Percentiles rank a stretch among this genome's conserved stretches.
Evolutionary conservation across 2,329 filamentous ascomycete species (phyloP).

Genomic region (Paecilomyces variotii): DNA sequence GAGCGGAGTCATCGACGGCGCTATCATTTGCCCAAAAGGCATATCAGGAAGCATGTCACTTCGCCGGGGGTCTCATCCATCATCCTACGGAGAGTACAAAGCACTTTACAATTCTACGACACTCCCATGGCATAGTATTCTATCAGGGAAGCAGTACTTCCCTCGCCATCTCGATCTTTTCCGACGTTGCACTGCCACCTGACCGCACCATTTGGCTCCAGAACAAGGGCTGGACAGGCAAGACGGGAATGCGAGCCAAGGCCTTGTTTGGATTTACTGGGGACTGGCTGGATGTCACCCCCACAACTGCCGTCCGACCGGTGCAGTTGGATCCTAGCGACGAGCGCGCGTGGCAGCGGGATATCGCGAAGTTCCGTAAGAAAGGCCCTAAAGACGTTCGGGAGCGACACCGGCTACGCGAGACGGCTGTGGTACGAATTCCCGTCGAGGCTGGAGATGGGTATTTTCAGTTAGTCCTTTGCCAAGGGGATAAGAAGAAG

Average conservation of each 20-base stretch:
- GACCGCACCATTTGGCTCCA: conserved; percentile 60
- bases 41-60: conserved; percentile 51
- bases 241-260: conserved; percentile 60
- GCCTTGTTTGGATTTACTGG: conserved; percentile 52
- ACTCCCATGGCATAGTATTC: conserved; percentile 56
- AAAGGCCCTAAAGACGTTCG: conserved; percentile 41
- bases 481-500: conserved; percentile 47
- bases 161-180: conserved; percentile 57
- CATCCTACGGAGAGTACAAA: conserved; percentile 58
- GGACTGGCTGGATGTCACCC: conserved; percentile 63
- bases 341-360: conserved; percentile 60
- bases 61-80: conserved; percentile 56
- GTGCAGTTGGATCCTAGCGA: conserved; percentile 48
- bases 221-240: conserved; percentile 59
- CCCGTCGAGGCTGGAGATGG: conserved; percentile 57
- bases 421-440: conserved; percentile 59
- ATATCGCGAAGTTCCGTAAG: conserved; percentile 56
- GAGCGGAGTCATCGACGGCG: conserved; percentile 2
- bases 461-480: conserved; percentile 61
- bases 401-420: conserved; percentile 47
- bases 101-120: conserved; percentile 59
- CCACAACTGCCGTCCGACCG: conserved; percentile 38
- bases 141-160: conserved; percentile 59
- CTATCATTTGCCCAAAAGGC: conserved; percentile 21
- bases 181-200: conserved; percentile 47